Conservation (phyloP, 345 rosid genomes). For the Ceriops zippeliana region DNA sequence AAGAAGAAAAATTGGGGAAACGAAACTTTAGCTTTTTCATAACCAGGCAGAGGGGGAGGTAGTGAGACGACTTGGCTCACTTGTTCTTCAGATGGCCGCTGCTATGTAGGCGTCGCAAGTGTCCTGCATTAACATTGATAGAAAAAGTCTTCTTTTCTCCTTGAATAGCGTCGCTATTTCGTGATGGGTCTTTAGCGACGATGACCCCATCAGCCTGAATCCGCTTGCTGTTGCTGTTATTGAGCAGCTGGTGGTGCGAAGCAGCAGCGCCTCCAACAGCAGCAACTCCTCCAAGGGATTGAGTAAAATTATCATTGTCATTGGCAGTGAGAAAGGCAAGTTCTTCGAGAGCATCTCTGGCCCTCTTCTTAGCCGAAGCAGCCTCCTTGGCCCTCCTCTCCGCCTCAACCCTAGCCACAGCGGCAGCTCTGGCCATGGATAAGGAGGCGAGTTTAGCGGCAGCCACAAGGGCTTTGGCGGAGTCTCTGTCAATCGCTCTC, state of each 20-base stretch:
- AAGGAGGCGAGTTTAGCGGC: slow-evolving; percentile 45
- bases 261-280: too few relatives aligned
- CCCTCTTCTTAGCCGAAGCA: slow-evolving; percentile 37
- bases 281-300: too few relatives aligned
- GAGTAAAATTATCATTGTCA: slow-evolving; percentile 9
- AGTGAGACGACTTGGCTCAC: too few relatives aligned
- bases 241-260: too few relatives aligned
- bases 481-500: slow-evolving; percentile 11
- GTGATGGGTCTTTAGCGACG: neutral
- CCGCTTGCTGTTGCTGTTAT: neutral
- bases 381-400: slow-evolving; percentile 35
- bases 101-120: neutral
- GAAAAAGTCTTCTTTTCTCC: neutral
- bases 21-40: too few relatives aligned
- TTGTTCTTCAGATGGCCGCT: too few relatives aligned
- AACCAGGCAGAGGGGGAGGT: too few relatives aligned
- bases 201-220: neutral
- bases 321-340: slow-evolving; percentile 33
- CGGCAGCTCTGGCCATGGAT: slow-evolving; percentile 32
- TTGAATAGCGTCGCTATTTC: too few relatives aligned
- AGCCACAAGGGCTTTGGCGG: slow-evolving; percentile 41
- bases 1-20: too few relatives aligned
- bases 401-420: slow-evolving; percentile 32
- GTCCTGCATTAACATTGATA: neutral
- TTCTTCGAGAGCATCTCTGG: slow-evolving; percentile 41